Base-by-base conservation (phyloP, 108 stramenopile species). In the Licmophora abbreviata region DNA sequence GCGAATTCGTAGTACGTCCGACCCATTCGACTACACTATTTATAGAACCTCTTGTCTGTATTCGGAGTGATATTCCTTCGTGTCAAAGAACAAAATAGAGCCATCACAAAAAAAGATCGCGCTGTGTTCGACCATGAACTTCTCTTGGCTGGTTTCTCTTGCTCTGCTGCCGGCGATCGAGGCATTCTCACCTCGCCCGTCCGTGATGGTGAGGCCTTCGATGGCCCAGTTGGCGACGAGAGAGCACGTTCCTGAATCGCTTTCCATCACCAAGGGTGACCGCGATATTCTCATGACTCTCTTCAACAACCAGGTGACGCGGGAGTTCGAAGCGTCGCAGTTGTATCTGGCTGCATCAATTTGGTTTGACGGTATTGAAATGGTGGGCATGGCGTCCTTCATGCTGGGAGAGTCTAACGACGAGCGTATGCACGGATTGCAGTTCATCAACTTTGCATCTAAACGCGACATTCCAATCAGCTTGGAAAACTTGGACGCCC, bases 371-470 rank as follows among this genome's bases (percentile, higher is more conserved):
- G 18, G 12, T 15, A 53, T 36, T 29, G 32, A 56, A 14, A 29
- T 55, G 22, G 44, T 18, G 12, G 66, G 66, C 24, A 68, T 68
- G 66, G 66, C 66, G 4, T 44, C 66, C 4, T 68, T 38, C 42
- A 61, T 61, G 59, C 33, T 54, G 18, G 60, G 58, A 29, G 66
- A 68, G 30, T 59, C 57, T 17, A 60, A 37, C 23, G 66, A 68
- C 33, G 66, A 68, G 25, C 59, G 66, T 4, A 49, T 34, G 21
- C 66, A 68, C 34, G 66, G 47, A 29, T 31, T 52, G 33, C 30
- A 28, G 7, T 41, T 68, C 36, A 25, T 68, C 29, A 54, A 68
- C 23, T 61, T 68, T 44, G 66, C 60, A 32, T 35, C 35, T 24
- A 61, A 68, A 48, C 14, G 35, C 17, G 21, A 44, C 14, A 49